Conservation (phyloP, 768 basidiomycete species). For the Megacollybia marginata region DNA sequence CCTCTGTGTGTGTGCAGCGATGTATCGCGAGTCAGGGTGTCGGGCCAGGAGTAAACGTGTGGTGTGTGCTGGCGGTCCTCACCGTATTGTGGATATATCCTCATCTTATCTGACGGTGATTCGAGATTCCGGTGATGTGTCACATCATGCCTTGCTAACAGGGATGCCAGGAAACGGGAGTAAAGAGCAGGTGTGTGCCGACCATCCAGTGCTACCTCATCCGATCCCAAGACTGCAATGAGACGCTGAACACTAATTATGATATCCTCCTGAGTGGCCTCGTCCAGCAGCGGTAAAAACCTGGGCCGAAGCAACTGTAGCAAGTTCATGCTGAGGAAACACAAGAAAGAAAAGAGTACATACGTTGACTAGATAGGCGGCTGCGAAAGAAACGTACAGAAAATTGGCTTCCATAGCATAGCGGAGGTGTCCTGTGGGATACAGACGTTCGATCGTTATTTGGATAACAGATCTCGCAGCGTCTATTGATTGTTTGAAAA, state of each 20-base stretch:
- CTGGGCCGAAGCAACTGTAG: conserved; percentile 44
- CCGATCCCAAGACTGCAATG: conserved; percentile 38
- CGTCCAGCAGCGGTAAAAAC: conserved; percentile 34
- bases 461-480: conserved; percentile 53
- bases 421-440: conserved; percentile 46
- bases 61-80: conserved; percentile 19
- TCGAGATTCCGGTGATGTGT: conserved; percentile 1
- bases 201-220: conserved; percentile 46
- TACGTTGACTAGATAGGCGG: conserved; percentile 57
- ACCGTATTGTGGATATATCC: conserved; percentile 14
- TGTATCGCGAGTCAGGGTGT: conserved; percentile 18
- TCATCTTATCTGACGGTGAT: conserved; percentile 3
- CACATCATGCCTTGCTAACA: conserved; percentile 32
- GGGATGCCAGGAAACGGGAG: conserved; percentile 44
- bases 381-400: conserved; percentile 48
- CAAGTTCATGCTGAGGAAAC: conserved; percentile 5
- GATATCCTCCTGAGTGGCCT: conserved; percentile 32
- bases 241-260: conserved; percentile 33
- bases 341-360: conserved; percentile 9
- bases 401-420: conserved; percentile 49
- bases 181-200: conserved; percentile 52
- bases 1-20: conserved; percentile 1
- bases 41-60: conserved; percentile 36
- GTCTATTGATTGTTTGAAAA: conserved; percentile 41
- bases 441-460: conserved; percentile 42